Conservation (phyloP, 2,329 filamentous ascomycete species). For the Fusarium nanum region DNA sequence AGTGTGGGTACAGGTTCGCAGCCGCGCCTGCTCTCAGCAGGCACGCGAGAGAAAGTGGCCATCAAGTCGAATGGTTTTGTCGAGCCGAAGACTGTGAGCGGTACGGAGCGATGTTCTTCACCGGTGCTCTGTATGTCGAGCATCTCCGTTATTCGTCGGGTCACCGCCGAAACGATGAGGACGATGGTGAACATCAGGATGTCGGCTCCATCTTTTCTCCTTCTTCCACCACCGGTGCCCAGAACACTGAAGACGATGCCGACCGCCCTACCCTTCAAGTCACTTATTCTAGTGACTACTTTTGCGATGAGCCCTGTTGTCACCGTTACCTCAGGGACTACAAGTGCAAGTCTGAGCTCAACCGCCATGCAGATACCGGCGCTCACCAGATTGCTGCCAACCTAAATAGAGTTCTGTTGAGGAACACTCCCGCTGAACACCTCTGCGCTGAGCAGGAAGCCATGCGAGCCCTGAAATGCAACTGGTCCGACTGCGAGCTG, state of each 20-base stretch:
- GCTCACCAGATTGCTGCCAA: conserved; percentile 27
- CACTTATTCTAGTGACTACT: background rate
- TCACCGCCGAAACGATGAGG: background rate
- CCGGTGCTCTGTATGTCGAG: conserved; percentile 10
- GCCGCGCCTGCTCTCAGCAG: conserved; percentile 37
- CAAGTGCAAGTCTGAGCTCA: conserved; percentile 27
- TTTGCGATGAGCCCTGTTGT: conserved; percentile 39
- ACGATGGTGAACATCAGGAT: background rate
- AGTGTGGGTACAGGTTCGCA: conserved; percentile 40
- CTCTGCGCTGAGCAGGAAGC: conserved; percentile 38
- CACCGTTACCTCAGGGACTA: conserved; percentile 29
- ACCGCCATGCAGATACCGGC: conserved; percentile 21
- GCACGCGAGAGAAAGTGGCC: conserved; percentile 28
- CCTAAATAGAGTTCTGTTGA: conserved; percentile 19
- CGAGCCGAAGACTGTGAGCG: conserved; percentile 8
- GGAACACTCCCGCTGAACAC: accelerated
- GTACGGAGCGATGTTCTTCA: background rate
- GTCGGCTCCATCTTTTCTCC: background rate
- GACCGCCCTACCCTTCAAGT: background rate
- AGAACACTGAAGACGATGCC: conserved; percentile 1
- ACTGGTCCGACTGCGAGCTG: conserved; percentile 2
- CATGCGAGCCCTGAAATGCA: conserved; percentile 33
- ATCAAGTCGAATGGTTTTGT: conserved; percentile 27
- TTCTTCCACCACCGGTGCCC: background rate
- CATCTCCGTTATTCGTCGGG: conserved; percentile 4